These are phyloP conservation scores for Pleoardoris graminearum DNA, from an alignment of 2,329 filamentous ascomycete genomes.

Conservation along the genomic window DNA sequence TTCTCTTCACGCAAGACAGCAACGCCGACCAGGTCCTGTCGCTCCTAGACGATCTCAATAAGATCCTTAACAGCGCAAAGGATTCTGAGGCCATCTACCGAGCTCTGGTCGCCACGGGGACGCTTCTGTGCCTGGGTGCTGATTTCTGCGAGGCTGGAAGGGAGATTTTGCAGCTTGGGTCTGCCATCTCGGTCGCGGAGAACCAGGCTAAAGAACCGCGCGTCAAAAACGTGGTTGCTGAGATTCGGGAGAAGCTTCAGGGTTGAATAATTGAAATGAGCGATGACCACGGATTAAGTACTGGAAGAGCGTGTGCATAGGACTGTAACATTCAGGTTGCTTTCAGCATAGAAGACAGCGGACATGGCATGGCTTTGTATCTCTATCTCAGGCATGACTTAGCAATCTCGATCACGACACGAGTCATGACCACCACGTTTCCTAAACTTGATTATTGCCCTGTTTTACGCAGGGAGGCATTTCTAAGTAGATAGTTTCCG, in stretches of 20 bases:
- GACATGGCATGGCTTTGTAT: neutral
- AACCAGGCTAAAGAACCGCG: conserved; percentile 62
- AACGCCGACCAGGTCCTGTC: conserved; percentile 55
- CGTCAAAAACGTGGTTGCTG: conserved; percentile 61
- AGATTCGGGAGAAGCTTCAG: conserved; percentile 58
- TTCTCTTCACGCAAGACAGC: conserved; percentile 62
- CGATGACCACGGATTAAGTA: too few relatives aligned
- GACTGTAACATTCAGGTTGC: conserved; percentile 5
- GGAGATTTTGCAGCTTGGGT: conserved; percentile 59
- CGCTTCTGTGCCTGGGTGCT: conserved; percentile 65
- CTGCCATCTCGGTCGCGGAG: conserved; percentile 53
- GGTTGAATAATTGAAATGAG: conserved; percentile 16
- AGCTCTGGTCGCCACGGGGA: conserved; percentile 80
- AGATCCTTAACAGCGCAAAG: conserved; percentile 65
- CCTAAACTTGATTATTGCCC: neutral
- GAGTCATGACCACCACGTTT: neutral
- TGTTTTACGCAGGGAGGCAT: neutral
- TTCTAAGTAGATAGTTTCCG: too few relatives aligned
- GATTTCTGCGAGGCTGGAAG: conserved; percentile 62
- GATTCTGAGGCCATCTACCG: conserved; percentile 86
- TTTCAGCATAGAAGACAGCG: neutral
- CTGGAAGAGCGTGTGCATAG: conserved; percentile 7
- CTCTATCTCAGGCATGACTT: neutral
- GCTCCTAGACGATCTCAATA: conserved; percentile 64
- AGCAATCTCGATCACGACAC: neutral